Conservation (phyloP, 306 rosid species). For the Cucurbita ficifolia region DNA sequence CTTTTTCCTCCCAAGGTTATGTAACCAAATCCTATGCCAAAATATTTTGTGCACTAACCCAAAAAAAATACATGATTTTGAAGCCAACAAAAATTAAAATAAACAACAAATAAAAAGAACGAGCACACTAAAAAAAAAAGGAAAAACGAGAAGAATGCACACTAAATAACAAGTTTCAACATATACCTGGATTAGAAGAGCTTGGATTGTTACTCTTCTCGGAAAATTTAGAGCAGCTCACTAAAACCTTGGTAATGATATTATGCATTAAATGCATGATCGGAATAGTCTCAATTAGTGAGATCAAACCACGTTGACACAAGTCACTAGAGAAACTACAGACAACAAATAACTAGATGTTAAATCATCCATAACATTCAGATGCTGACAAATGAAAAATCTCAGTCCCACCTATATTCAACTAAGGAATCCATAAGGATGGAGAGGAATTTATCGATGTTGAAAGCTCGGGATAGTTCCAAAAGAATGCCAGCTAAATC, state of each 20-base stretch:
- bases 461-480: slow-evolving; percentile 61
- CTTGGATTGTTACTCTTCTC: slow-evolving; percentile 25
- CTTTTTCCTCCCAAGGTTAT: not conserved
- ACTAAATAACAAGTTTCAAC: not conserved
- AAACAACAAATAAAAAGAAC: not conserved
- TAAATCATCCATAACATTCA: slow-evolving; percentile 2
- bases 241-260: slow-evolving; percentile 44
- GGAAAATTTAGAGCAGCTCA: slow-evolving; percentile 42
- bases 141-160: slow-evolving; percentile 1
- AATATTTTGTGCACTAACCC: not conserved
- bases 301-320: slow-evolving; percentile 46
- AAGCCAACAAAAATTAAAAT: not conserved
- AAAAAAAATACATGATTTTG: not conserved
- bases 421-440: slow-evolving; percentile 68
- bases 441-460: slow-evolving; percentile 47
- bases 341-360: slow-evolving; percentile 11
- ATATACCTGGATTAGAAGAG: slow-evolving; percentile 41
- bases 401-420: slow-evolving; percentile 50
- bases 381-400: not conserved
- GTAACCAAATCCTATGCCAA: not conserved
- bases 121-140: not conserved
- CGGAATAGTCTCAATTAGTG: slow-evolving; percentile 52
- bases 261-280: slow-evolving; percentile 33
- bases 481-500: slow-evolving; percentile 41
- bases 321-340: slow-evolving; percentile 57